These are phyloP conservation scores for Xanthoconium purpureum DNA, from an alignment of 768 basidiomycete genomes.

Conservation along the genomic window DNA sequence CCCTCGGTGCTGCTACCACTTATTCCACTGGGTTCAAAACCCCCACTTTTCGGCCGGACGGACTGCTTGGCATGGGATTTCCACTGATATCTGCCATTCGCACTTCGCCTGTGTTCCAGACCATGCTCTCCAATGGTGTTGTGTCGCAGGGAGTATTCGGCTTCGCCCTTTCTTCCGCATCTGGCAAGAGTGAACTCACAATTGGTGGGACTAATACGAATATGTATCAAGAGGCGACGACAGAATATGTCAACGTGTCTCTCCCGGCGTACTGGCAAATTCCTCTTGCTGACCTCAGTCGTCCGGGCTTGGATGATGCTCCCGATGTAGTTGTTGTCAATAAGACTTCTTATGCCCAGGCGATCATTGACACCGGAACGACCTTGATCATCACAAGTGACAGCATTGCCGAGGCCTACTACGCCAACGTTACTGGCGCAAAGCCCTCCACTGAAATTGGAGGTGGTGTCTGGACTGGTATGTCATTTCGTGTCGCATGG, in stretches of 20 bases:
- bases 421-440: constrained; percentile 31
- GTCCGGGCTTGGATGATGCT: constrained; percentile 19
- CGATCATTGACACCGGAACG: constrained; percentile 37
- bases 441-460: constrained; percentile 22
- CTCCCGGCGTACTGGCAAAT: constrained; percentile 39
- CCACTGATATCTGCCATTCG: constrained; percentile 34
- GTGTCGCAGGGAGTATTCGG: constrained; percentile 41
- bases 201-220: constrained; percentile 51
- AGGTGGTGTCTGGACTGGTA: constrained; percentile 37
- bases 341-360: constrained; percentile 18
- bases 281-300: constrained; percentile 27
- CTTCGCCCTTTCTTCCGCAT: constrained; percentile 43
- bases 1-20: constrained; percentile 41
- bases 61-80: constrained; percentile 45
- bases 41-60: constrained; percentile 35
- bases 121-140: constrained; percentile 37
- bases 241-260: constrained; percentile 38
- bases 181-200: constrained; percentile 47
- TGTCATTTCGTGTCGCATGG: background rate
- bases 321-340: constrained; percentile 26
- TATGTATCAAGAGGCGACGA: constrained; percentile 41
- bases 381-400: constrained; percentile 29
- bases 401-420: constrained; percentile 26
- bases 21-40: constrained; percentile 34
- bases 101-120: constrained; percentile 42